Conservation (phyloP, 176 grass and related monocot genomes). For the Cenchrus purpureus region DNA sequence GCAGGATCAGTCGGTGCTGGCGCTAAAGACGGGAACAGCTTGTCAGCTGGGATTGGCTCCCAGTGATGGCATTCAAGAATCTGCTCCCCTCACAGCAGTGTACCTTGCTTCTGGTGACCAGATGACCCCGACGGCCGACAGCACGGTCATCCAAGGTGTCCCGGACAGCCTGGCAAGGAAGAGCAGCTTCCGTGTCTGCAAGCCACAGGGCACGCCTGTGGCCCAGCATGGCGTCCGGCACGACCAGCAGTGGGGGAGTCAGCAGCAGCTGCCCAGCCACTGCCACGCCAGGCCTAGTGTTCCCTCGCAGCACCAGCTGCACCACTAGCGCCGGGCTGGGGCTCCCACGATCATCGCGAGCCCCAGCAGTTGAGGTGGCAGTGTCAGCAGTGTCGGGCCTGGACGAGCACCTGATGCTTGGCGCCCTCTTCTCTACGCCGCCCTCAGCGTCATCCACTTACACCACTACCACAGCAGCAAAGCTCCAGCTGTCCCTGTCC, state of each 20-base stretch:
- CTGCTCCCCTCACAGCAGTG: neutral
- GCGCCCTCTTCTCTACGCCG: constrained; percentile 54
- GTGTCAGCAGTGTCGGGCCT: constrained; percentile 24
- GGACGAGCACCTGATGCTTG: constrained; percentile 49
- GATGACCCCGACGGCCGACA: constrained; percentile 20
- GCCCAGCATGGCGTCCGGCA: constrained; percentile 67
- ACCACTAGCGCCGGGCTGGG: constrained; percentile 11
- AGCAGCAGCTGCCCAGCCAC: constrained; percentile 43
- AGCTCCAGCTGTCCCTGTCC: constrained; percentile 58
- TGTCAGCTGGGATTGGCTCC: constrained; percentile 22
- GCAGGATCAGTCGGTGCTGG: constrained; percentile 60
- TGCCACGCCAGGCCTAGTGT: neutral
- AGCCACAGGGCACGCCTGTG: constrained; percentile 60
- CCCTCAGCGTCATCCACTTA: constrained; percentile 67
- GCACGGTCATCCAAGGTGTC: constrained; percentile 16
- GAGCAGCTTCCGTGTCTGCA: constrained; percentile 77
- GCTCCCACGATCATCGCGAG: constrained; percentile 9
- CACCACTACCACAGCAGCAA: neutral
- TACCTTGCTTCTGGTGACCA: constrained; percentile 5
- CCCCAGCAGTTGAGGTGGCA: constrained; percentile 34
- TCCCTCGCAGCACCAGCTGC: constrained; percentile 44
- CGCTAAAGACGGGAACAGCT: constrained; percentile 33
- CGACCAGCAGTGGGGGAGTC: constrained; percentile 35
- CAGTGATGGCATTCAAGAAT: constrained; percentile 17
- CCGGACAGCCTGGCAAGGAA: constrained; percentile 44